Evolutionary conservation across 2,329 filamentous ascomycete genomes (phyloP).

Genomic region (Colletotrichum tanaceti): DNA sequence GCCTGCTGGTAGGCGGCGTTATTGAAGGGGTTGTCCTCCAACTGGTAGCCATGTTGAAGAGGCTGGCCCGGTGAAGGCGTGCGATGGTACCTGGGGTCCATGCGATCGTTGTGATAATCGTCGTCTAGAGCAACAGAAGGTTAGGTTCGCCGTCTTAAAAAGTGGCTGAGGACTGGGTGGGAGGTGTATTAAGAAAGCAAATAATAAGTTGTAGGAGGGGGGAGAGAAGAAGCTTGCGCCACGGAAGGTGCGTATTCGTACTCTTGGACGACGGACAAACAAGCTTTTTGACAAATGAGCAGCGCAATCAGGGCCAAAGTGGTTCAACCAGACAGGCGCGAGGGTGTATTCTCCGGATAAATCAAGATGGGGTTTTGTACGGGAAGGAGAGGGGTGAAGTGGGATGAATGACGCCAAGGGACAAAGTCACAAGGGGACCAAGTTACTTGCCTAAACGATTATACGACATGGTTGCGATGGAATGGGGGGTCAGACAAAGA

Average conservation of each 20-base stretch:
- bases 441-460: constrained; percentile 75
- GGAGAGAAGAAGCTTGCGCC: constrained; percentile 31
- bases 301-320: constrained; percentile 19
- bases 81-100: constrained; percentile 68
- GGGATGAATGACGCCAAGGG: constrained; percentile 41
- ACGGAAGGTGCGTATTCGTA: constrained; percentile 30
- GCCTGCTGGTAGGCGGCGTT: constrained; percentile 49
- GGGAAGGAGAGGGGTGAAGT: constrained; percentile 25
- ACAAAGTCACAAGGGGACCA: constrained; percentile 43
- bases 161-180: not conserved
- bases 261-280: constrained; percentile 15
- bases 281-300: constrained; percentile 2
- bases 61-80: constrained; percentile 83
- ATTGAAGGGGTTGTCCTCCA: constrained; percentile 81
- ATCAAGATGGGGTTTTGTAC: constrained; percentile 31
- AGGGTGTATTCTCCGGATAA: constrained; percentile 21
- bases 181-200: constrained; percentile 17
- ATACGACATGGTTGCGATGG: constrained; percentile 70
- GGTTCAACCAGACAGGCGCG: constrained; percentile 7
- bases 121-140: constrained; percentile 59
- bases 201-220: constrained; percentile 15
- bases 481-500: constrained; percentile 32
- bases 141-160: constrained; percentile 34
- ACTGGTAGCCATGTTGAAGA: constrained; percentile 79
- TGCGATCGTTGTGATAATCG: constrained; percentile 69